Evolutionary conservation across 2,329 filamentous ascomycete species (phyloP).

Genomic region (Rutstroemia sydowiana): DNA sequence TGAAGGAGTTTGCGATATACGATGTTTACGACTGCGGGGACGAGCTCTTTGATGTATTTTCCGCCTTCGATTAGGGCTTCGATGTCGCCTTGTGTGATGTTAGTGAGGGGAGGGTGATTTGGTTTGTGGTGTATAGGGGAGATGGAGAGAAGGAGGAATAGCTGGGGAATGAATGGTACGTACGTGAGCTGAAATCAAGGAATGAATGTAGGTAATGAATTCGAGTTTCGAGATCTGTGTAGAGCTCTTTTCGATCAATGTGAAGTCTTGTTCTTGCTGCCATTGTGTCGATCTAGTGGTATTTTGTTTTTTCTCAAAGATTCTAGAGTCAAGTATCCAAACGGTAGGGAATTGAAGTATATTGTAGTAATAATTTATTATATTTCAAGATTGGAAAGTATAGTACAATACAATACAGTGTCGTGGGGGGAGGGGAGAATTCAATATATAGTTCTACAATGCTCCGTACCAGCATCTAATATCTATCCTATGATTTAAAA

Average conservation of each 20-base stretch:
- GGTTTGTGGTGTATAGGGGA: slow-evolving; percentile 20
- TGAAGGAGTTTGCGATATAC: slow-evolving; percentile 75
- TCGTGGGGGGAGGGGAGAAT: too few relatives aligned
- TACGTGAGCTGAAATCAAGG: slow-evolving; percentile 20
- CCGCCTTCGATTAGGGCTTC: slow-evolving; percentile 26
- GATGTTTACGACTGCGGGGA: slow-evolving; percentile 76
- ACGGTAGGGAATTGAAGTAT: too few relatives aligned
- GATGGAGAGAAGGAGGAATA: slow-evolving; percentile 13
- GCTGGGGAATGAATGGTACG: not conserved
- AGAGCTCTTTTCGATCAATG: slow-evolving; percentile 18
- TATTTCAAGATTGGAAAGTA: too few relatives aligned
- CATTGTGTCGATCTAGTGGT: not conserved
- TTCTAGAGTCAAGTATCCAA: too few relatives aligned
- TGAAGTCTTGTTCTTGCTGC: slow-evolving; percentile 6
- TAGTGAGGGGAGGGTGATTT: slow-evolving; percentile 14
- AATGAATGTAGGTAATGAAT: slow-evolving; percentile 25
- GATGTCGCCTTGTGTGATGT: slow-evolving; percentile 24
- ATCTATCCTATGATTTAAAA: too few relatives aligned
- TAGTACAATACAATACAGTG: too few relatives aligned
- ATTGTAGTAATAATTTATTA: too few relatives aligned
- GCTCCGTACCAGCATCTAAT: too few relatives aligned
- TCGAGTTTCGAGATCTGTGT: slow-evolving; percentile 19
- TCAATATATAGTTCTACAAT: too few relatives aligned
- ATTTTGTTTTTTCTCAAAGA: too few relatives aligned
- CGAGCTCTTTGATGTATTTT: slow-evolving; percentile 44